Evolutionary conservation across 208 protist species (phyloP).

Genomic region (Acanthamoeba lenticulata): DNA sequence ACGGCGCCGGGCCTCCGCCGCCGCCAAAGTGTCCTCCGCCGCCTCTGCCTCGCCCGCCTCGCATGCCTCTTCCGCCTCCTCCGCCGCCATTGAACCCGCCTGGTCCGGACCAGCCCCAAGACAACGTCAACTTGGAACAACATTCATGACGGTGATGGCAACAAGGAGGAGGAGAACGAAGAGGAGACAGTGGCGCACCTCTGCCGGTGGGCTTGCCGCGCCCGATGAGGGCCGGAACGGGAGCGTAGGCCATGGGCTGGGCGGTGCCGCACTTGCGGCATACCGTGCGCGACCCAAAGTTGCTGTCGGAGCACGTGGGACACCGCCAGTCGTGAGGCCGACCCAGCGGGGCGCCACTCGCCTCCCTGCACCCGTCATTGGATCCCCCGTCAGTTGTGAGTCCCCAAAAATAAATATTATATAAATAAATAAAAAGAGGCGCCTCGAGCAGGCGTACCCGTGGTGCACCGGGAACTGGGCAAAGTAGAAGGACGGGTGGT

Average conservation of each 20-base stretch:
- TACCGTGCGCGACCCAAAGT: constrained; percentile 38
- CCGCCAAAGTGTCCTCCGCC: background rate
- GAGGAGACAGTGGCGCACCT: background rate
- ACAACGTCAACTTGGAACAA: no score
- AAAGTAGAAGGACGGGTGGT: constrained; percentile 38
- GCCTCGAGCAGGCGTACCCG: background rate
- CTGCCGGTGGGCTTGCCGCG: background rate
- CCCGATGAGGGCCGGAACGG: background rate
- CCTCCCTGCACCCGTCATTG: no score
- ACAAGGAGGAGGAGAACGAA: background rate
- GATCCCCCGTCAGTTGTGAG: no score
- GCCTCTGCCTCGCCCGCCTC: constrained; percentile 8
- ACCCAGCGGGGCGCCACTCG: no score
- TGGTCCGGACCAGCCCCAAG: no score
- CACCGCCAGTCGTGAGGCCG: constrained; percentile 58
- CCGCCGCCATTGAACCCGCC: background rate
- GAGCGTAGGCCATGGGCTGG: background rate
- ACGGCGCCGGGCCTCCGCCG: background rate
- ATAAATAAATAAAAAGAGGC: background rate
- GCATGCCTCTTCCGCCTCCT: background rate
- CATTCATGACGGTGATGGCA: no score
- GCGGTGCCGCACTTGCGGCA: constrained; percentile 60
- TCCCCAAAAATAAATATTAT: no score
- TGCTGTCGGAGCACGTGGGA: constrained; percentile 39
- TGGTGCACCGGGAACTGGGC: constrained; percentile 35